Base-by-base conservation (phyloP, 352 stramenopile species). In the Phytophthora meadii region DNA sequence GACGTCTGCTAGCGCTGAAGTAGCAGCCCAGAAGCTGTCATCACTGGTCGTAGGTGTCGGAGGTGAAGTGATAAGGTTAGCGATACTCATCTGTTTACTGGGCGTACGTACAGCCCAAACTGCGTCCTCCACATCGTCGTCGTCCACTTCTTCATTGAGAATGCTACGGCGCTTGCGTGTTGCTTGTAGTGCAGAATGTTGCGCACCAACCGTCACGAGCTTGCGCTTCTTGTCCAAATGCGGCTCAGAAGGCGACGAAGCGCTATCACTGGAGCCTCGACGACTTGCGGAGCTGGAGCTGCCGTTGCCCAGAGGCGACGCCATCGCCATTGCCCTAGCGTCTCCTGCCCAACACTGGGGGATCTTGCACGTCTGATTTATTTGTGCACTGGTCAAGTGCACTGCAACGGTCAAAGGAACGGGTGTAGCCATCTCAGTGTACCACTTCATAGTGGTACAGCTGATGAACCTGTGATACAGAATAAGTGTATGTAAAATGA, bases 51-150 rank as follows among this genome's bases (percentile, higher is more conserved):
- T 74, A 49, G 67, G 66, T 22, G 65, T 80, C 1, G 65, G 54
- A 24, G 72, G 72, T 11, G 72, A 70, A 42, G 56, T 81, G 40
- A 77, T 69, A 52, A 81, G 72, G 56, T 75, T 81, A 30, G 68
- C 68, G 30, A 77, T 77, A 48, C 68, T 75, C 47, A 77, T 77
- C 42, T 77, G 72, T 41, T 77, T 70, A 41, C 37, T 74, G 12
- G 58, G 51, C 15, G 54, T 44, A 15, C 59, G 42, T 25, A 61
- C 17, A 8, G 42, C 24, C 34, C 36, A 65, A 12, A n/a, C 32
- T 5, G 30, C 32, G 17, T 68, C 63, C 27, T 72, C 60, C 36
- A 57, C 60, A 12, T 68, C 61, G 11, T 72, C 45, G 24, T 67
- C 54, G 0, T 67, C 58, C 17, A 58, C 30, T 6, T 65, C 50